Evolutionary conservation across 78 protist genomes (phyloP).

Genomic region (Cyanophora paradoxa): DNA sequence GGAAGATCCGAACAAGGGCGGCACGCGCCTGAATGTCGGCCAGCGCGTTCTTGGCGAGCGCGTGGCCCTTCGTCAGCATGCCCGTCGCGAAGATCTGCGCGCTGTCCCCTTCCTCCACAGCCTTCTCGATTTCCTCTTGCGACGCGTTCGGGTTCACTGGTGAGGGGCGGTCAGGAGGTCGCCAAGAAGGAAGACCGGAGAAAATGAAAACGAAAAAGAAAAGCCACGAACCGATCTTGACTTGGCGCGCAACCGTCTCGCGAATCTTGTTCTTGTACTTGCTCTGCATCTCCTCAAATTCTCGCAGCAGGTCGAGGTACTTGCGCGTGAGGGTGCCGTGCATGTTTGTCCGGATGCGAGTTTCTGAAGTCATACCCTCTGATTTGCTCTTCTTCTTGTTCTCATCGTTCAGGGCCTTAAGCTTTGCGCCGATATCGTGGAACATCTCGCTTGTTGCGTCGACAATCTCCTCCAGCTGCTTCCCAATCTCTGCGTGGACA

Average conservation of each 20-base stretch:
- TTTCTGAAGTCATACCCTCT: background rate
- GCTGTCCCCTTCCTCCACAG: background rate
- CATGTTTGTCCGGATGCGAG: background rate
- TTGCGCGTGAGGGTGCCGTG: background rate
- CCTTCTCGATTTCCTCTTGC: background rate
- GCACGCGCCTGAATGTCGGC: background rate
- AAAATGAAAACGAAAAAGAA: too few relatives aligned
- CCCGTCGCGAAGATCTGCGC: background rate
- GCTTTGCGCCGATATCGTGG: background rate
- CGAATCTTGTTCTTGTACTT: background rate
- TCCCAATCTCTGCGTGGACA: background rate
- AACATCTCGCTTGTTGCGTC: background rate
- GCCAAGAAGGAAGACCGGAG: too few relatives aligned
- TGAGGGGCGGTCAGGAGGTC: too few relatives aligned
- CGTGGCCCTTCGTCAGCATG: background rate
- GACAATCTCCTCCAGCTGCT: background rate
- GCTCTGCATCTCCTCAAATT: background rate
- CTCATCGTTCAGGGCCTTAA: background rate
- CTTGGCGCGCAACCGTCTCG: background rate
- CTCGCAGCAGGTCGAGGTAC: background rate
- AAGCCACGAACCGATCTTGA: too few relatives aligned
- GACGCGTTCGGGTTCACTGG: constrained; percentile 12
- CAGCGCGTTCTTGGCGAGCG: background rate
- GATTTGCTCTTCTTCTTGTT: background rate
- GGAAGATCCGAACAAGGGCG: too few relatives aligned